Percentiles rank a stretch among this genome's conserved stretches.
phyloP scores from a whole-genome alignment of 345 rosid species.

The Litchi chinensis region DNA sequence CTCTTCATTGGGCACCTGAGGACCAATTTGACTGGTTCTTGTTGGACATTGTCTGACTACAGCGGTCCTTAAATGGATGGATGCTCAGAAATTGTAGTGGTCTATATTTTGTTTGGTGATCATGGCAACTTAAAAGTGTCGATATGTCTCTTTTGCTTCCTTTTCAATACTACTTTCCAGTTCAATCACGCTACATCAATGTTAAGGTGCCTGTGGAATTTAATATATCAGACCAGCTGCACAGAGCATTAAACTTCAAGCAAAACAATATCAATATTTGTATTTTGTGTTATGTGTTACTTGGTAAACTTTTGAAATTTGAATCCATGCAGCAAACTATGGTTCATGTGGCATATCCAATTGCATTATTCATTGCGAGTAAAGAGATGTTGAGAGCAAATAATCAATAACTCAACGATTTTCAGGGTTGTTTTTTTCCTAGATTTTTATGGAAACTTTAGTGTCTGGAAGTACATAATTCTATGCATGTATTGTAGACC shows the following conservation, averaged over 20 bases:
- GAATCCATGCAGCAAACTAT: not conserved
- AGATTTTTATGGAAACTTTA: not conserved
- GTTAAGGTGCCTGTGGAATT: not conserved
- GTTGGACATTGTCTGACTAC: not conserved
- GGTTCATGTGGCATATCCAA: not conserved
- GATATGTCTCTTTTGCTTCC: not conserved
- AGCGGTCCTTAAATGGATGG: not conserved
- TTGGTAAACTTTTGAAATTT: not conserved
- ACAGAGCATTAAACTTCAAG: not conserved
- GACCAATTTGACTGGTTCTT: not conserved
- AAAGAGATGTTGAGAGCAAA: not conserved
- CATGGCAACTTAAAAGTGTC: not conserved
- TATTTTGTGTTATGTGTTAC: not conserved
- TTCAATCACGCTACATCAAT: not conserved
- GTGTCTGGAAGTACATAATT: not conserved
- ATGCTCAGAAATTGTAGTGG: not conserved
- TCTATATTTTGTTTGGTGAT: not conserved
- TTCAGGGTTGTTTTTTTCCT: not conserved
- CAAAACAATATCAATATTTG: not conserved
- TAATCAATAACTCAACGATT: not conserved
- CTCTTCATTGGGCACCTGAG: not conserved
- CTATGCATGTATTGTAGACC: not conserved
- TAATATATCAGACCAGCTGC: not conserved
- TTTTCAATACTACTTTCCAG: not conserved
- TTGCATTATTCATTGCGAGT: not conserved